Percentiles rank a stretch among this genome's conserved stretches.
Conservation (phyloP, 495 filamentous ascomycete genomes). For the Lasiosphaeris hirsuta region DNA sequence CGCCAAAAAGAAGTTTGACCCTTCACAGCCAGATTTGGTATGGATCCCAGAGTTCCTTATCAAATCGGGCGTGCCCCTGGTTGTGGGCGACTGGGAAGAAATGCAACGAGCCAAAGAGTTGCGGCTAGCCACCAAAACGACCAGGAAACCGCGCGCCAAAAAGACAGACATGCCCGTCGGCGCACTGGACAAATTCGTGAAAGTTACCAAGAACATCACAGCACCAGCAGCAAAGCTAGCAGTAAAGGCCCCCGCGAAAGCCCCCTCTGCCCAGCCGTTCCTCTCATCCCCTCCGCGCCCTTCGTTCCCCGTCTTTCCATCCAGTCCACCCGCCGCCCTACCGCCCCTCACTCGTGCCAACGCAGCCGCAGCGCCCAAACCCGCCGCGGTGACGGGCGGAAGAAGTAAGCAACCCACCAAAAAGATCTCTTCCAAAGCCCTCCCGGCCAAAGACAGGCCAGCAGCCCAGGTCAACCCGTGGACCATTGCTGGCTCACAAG, state of each 20-base stretch:
- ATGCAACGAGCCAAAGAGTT: slow-evolving; percentile 47
- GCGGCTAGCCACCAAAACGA: slow-evolving; percentile 17
- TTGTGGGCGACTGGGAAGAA: slow-evolving; percentile 75
- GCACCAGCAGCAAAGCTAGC: slow-evolving; percentile 5
- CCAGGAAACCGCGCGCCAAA: slow-evolving; percentile 26
- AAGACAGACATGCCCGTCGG: slow-evolving; percentile 23
- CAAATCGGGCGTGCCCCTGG: slow-evolving; percentile 64
- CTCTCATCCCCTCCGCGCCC: background rate
- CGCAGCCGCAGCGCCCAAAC: slow-evolving; percentile 12
- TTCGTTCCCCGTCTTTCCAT: background rate
- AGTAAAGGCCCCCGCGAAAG: slow-evolving; percentile 2
- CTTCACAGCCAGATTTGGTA: slow-evolving; percentile 62
- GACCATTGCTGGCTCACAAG: slow-evolving; percentile 42
- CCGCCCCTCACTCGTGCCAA: slow-evolving; percentile 6
- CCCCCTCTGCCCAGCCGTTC: background rate
- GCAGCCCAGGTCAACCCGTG: slow-evolving; percentile 37
- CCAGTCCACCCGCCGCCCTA: background rate
- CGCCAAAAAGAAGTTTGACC: slow-evolving; percentile 56
- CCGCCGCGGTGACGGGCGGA: background rate
- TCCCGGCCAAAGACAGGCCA: slow-evolving; percentile 18
- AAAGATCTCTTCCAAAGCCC: slow-evolving; percentile 12
- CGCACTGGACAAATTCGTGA: slow-evolving; percentile 38
- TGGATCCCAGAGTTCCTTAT: slow-evolving; percentile 77
- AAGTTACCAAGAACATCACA: slow-evolving; percentile 32
- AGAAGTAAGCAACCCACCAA: slow-evolving; percentile 33